These are phyloP conservation scores for Elongisporangium senticosum DNA, from an alignment of 352 stramenopile species.

Conservation along the genomic window DNA sequence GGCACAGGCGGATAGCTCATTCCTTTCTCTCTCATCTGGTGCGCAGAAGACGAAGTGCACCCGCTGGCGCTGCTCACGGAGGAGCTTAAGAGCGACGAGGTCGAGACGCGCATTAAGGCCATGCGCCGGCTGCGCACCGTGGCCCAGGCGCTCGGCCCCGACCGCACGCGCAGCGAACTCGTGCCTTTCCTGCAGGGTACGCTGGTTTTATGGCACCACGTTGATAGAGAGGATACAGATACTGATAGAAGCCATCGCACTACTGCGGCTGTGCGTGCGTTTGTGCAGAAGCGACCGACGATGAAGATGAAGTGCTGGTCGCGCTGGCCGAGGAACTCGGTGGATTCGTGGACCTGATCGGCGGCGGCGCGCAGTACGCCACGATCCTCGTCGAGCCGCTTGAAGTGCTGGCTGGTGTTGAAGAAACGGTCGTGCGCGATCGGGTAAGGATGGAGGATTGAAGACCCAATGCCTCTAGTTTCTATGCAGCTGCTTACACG, in stretches of 20 bases:
- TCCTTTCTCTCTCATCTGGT: neutral
- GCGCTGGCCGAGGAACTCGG: constrained; percentile 88
- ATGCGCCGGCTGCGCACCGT: constrained; percentile 92
- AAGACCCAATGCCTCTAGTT: neutral
- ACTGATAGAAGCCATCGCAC: constrained; percentile 5
- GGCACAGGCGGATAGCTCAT: neutral
- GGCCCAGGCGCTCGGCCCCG: constrained; percentile 83
- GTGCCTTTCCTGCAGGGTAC: constrained; percentile 85
- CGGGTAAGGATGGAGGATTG: constrained; percentile 16
- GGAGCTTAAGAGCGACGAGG: constrained; percentile 89
- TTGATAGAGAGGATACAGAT: constrained; percentile 1
- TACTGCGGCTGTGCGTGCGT: neutral
- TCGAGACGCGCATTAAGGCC: constrained; percentile 91
- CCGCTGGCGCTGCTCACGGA: constrained; percentile 88
- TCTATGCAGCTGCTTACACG: neutral
- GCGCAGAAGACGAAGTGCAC: constrained; percentile 75
- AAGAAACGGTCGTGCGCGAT: constrained; percentile 94
- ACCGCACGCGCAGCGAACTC: constrained; percentile 77
- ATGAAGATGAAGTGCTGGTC: constrained; percentile 93
- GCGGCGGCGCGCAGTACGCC: constrained; percentile 51
- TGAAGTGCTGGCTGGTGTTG: constrained; percentile 87
- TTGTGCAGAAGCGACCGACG: constrained; percentile 71
- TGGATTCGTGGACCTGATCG: constrained; percentile 86
- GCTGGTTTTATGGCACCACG: constrained; percentile 1
- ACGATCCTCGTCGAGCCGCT: constrained; percentile 83